Evolutionary conservation across 129 eudicot genomes (phyloP), one percentile per base, ranked within the genome.

Genomic region (Deinandra increscens): DNA sequence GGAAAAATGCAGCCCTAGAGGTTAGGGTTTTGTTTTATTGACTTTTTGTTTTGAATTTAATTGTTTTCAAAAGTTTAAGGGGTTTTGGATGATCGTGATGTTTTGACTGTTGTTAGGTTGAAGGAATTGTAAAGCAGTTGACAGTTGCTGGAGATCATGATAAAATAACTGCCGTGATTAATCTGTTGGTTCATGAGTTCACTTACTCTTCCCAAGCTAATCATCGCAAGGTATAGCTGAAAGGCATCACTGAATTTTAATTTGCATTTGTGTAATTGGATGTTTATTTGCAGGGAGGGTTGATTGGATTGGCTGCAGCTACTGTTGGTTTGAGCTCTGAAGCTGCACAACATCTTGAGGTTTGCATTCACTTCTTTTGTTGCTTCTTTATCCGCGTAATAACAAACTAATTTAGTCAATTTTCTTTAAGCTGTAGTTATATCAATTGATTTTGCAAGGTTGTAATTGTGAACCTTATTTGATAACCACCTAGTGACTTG

Each of bases 311-410:
- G 86, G 98, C 98, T 42, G 98, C 98, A 5, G 95, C 84, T 18
- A 92, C 98, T n/a, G 95, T 92, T 74, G 98, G 96, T 37, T 84
- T 92, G 83, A 78, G 89, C 53, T 51, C 82, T 1, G 98, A 92
- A 70, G 96, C 96, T 60, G 78, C 95, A 2, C 95, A 86, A 66
- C 98, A 88, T 88, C 96, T 92, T n/a, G 98, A 92, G 85, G 98
- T 92, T 76, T 39, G 76, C 41, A 1, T 18, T 62, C 62, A 43
- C 14, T 26, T 39, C 56, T 9, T 68, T 31, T 7, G 13, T 23
- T 66, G 70, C 37, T 31, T 31, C 48, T 50, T 50, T 17, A 34
- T 36, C 33, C 49, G 48, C 33, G 33, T 50, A 50, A 9, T 41
- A 50, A 18, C 33, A 18, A 18, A 23, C 45, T 14, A 15, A 19